These are phyloP conservation scores for Macrolepiota albuminosa DNA, from an alignment of 768 basidiomycete genomes.

Conservation along the genomic window DNA sequence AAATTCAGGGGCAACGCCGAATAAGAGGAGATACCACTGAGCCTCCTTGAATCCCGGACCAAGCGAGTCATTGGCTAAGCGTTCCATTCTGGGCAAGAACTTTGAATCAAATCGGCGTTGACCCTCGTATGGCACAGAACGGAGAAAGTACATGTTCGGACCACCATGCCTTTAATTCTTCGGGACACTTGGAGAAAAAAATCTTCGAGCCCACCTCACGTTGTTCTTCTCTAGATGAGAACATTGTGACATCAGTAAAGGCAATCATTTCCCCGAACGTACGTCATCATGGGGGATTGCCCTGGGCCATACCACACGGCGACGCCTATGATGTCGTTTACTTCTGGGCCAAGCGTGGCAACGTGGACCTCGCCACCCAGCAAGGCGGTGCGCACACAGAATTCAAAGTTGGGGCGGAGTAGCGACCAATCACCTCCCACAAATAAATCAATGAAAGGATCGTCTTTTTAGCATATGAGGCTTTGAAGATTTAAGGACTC, in stretches of 20 bases:
- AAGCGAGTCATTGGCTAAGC: constrained; percentile 14
- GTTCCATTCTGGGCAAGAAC: constrained; percentile 19
- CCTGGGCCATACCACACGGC: constrained; percentile 29
- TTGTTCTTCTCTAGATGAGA: constrained; percentile 19
- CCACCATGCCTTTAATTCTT: constrained; percentile 24
- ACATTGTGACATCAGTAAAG: neutral
- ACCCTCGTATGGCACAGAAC: neutral
- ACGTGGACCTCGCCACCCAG: constrained; percentile 25
- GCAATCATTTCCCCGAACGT: neutral
- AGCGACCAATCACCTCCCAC: constrained; percentile 18
- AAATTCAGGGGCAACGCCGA: constrained; percentile 23
- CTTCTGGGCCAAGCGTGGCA: constrained; percentile 17
- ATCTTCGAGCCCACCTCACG: constrained; percentile 23
- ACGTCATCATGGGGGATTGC: constrained; percentile 19
- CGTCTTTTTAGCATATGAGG: constrained; percentile 8
- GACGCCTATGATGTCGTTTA: constrained; percentile 24
- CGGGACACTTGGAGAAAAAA: constrained; percentile 18
- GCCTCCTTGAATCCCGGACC: constrained; percentile 17
- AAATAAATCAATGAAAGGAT: constrained; percentile 15
- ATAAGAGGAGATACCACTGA: constrained; percentile 25
- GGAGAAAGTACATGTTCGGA: constrained; percentile 17
- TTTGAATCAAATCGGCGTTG: neutral
- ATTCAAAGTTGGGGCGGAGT: constrained; percentile 11
- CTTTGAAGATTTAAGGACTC: neutral
- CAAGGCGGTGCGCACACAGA: constrained; percentile 16